phyloP scores from a whole-genome alignment of 192 early-diverging fungal species.

The Kappamyces sp. region DNA sequence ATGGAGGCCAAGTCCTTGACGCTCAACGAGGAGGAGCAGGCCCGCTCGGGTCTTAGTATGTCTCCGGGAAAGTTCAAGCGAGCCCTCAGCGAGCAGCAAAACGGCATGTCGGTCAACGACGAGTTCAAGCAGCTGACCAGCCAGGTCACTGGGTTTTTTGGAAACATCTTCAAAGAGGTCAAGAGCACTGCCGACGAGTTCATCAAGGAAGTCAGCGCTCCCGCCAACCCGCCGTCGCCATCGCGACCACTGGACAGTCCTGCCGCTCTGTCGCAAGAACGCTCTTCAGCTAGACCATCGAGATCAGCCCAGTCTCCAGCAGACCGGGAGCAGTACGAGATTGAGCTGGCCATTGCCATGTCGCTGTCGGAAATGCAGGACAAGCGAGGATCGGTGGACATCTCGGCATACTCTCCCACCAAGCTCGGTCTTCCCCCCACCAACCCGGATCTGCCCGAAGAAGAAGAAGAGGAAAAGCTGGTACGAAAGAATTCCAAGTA shows the following conservation, averaged over 20 bases:
- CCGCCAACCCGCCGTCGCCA: background rate
- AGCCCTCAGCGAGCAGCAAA: background rate
- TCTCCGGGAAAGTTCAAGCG: background rate
- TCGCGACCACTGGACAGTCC: too few species aligned
- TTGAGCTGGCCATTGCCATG: slow-evolving; percentile 47
- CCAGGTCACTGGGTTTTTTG: slow-evolving; percentile 18
- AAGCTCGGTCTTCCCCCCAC: slow-evolving; percentile 2
- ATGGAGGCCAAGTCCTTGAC: slow-evolving; percentile 41
- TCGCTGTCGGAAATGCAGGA: slow-evolving; percentile 28
- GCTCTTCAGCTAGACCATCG: too few species aligned
- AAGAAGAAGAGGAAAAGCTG: slow-evolving; percentile 17
- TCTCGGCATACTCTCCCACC: background rate
- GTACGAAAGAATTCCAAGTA: background rate
- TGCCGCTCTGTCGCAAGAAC: too few species aligned
- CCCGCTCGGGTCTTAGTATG: slow-evolving; percentile 5
- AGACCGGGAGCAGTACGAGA: slow-evolving; percentile 43
- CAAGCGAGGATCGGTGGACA: slow-evolving; percentile 14
- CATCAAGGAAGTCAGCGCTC: background rate
- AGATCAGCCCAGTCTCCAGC: background rate
- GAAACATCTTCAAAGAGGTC: slow-evolving; percentile 15
- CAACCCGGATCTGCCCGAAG: slow-evolving; percentile 5
- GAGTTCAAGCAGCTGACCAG: background rate
- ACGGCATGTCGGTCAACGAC: background rate
- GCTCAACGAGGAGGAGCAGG: slow-evolving; percentile 28
- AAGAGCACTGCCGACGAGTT: slow-evolving; percentile 16